phyloP scores from a whole-genome alignment of 768 basidiomycete genomes.

The Leccinum imitatum region DNA sequence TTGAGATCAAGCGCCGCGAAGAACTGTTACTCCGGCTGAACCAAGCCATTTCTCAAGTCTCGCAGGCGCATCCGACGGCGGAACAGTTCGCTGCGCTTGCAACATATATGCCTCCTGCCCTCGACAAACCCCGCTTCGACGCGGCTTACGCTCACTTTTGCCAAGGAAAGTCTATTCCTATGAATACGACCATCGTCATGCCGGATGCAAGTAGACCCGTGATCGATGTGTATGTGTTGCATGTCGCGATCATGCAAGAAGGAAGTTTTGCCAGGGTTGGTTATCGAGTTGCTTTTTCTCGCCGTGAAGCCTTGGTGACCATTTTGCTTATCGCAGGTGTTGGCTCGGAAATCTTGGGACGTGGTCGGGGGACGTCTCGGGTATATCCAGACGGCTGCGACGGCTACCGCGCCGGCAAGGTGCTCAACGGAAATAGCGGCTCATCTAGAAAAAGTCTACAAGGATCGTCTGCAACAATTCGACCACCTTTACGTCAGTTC shows the following conservation, averaged over 20 bases:
- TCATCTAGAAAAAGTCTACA: conserved; percentile 29
- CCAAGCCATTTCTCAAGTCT: conserved; percentile 27
- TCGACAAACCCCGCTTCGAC: conserved; percentile 30
- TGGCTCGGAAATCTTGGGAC: conserved; percentile 27
- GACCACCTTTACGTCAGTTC: conserved; percentile 35
- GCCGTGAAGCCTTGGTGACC: not conserved
- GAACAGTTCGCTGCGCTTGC: conserved; percentile 29
- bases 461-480: conserved; percentile 33
- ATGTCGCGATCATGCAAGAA: conserved; percentile 34
- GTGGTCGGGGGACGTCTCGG: conserved; percentile 29
- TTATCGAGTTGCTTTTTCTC: conserved; percentile 8
- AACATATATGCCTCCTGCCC: conserved; percentile 29
- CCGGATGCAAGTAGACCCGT: conserved; percentile 26
- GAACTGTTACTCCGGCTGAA: conserved; percentile 28
- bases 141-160: conserved; percentile 30
- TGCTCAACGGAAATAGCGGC: conserved; percentile 26
- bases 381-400: conserved; percentile 23
- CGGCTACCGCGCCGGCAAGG: conserved; percentile 22
- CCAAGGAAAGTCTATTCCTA: conserved; percentile 24
- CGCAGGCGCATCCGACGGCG: conserved; percentile 13
- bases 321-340: conserved; percentile 21
- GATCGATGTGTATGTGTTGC: conserved; percentile 31
- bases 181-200: conserved; percentile 31
- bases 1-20: conserved; percentile 33
- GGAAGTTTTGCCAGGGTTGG: conserved; percentile 30